These are phyloP conservation scores for Kwoniella dendrophila DNA, from an alignment of 768 basidiomycete genomes.

Conservation along the genomic window DNA sequence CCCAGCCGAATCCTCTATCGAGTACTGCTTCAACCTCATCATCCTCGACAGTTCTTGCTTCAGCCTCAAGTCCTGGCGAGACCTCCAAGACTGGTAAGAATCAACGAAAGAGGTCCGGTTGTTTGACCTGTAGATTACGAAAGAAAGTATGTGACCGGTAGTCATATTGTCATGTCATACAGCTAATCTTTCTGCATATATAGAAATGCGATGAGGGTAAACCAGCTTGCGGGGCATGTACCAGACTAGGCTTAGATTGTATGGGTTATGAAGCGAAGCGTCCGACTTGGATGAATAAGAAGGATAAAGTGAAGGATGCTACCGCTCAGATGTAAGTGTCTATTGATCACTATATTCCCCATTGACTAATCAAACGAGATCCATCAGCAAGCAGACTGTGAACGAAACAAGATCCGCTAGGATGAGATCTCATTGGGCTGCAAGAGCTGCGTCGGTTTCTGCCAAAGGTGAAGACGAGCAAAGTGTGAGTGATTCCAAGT, in stretches of 20 bases:
- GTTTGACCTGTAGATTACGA: constrained; percentile 6
- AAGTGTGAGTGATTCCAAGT: not conserved
- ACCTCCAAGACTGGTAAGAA: not conserved
- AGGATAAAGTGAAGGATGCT: constrained; percentile 50
- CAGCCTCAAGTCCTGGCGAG: constrained; percentile 2
- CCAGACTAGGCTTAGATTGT: constrained; percentile 25
- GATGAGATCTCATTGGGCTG: constrained; percentile 9
- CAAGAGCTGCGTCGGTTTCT: constrained; percentile 8
- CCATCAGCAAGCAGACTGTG: constrained; percentile 2
- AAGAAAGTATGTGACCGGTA: not conserved
- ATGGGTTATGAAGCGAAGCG: constrained; percentile 30
- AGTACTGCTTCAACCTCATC: not conserved
- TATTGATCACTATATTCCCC: not conserved
- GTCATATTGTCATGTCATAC: not conserved
- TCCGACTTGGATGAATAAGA: constrained; percentile 53
- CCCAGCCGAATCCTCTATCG: not conserved
- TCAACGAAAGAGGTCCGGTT: constrained; percentile 2
- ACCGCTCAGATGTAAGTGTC: constrained; percentile 28
- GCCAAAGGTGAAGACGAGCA: not conserved
- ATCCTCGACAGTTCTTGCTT: not conserved
- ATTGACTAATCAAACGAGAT: not conserved
- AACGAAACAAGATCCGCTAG: constrained; percentile 2
- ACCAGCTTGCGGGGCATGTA: constrained; percentile 23
- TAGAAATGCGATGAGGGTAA: constrained; percentile 31
- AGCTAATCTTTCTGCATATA: not conserved